Evolutionary conservation across 345 rosid species (phyloP), one percentile per base, ranked within the genome.

Genomic region (Eucalyptus sp.): DNA sequence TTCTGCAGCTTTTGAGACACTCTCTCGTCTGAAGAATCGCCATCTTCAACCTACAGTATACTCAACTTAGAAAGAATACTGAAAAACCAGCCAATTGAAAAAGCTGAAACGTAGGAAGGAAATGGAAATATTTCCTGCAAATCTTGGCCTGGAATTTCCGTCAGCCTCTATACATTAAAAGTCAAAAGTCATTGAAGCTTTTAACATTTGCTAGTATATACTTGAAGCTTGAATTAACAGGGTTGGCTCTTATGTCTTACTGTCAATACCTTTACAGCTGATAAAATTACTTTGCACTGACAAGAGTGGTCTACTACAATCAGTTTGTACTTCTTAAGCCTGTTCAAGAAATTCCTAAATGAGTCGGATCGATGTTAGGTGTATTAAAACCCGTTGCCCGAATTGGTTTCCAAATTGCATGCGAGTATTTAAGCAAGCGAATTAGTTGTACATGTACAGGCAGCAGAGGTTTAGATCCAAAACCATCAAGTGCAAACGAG

Each of bases 1-100:
- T 85, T 92, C 50, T 90, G 92, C 85, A 94, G 49, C 86, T 92
- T 92, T 86, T 92, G 91, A 49, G 64, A 86, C 37, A 92, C 88
- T 60, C 90, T 92, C 29, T 89, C 88, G 24, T 90, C 90, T 85
- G 93, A 91, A 62, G 60, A 86, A 46, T 27, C 88, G 14, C 91
- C 31, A 49, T 88, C 93, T 44, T 86, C 86, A 50, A 91, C 90
- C 95, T 93, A 88, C 88, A 88, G 10, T 18, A 41, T 43, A 66
- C 50, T 8, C 66, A 64, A 48, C 48, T 18, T 22, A 43, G 27
- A 76, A 76, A 76, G 27, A 41, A 41, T 76, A 1, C 84, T 76
- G 84, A 20, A 76, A 76, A 76, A 22, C 84, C 84, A 76, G 48
- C 29, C 76, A n/a, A n/a, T 14, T n/a, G 37, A 64, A 64, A n/a